Conservation (phyloP, 495 filamentous ascomycete genomes). For the Sordaria brevicollis region DNA sequence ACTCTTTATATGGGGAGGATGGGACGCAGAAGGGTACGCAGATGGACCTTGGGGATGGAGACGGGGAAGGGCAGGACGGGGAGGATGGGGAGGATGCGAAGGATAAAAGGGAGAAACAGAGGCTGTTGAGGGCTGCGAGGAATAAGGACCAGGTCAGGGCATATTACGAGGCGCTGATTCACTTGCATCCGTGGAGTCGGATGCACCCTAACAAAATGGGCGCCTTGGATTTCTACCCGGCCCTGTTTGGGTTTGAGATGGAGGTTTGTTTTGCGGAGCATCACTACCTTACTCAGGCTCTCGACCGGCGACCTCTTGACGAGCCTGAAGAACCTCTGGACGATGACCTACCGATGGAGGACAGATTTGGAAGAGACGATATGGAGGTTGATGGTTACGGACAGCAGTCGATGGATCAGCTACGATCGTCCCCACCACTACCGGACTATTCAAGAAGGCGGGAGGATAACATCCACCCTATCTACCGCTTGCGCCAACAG, state of each 20-base stretch:
- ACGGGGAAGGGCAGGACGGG: conserved; percentile 8
- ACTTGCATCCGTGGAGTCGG: conserved; percentile 27
- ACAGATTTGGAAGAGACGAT: neutral
- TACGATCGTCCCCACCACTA: neutral
- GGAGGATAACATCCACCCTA: neutral
- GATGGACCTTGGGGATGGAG: neutral
- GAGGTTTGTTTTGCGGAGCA: conserved; percentile 24
- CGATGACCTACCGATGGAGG: neutral
- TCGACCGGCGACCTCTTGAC: neutral
- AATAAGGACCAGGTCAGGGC: conserved; percentile 16
- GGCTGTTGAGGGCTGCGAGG: neutral
- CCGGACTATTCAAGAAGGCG: neutral
- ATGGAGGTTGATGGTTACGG: neutral
- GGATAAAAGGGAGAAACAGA: neutral
- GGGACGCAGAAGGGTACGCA: neutral
- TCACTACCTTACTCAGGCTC: neutral
- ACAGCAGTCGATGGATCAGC: neutral
- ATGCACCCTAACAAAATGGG: conserved; percentile 13
- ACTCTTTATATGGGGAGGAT: neutral
- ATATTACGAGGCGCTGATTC: conserved; percentile 29
- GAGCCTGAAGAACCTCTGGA: too few species aligned
- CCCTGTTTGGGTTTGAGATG: conserved; percentile 31
- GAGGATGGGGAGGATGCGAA: neutral
- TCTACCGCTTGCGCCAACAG: neutral
- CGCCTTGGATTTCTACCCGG: conserved; percentile 31